Conservation (phyloP, 148 eudicot species). For the Fallopia convolvulus region DNA sequence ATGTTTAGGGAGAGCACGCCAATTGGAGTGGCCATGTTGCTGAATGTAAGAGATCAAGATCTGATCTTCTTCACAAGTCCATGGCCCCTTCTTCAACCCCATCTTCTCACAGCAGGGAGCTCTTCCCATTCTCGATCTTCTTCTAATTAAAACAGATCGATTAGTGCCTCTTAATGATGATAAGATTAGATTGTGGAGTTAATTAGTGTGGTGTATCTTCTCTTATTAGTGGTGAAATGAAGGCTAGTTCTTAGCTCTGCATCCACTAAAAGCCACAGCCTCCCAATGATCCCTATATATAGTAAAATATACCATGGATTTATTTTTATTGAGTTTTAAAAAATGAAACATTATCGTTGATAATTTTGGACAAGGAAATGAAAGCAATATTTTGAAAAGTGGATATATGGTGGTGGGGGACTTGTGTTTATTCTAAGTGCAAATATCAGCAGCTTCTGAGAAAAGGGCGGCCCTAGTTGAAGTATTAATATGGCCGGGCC, state of each 20-base stretch:
- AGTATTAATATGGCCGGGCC: background rate
- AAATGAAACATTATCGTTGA: background rate
- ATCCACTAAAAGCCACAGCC: background rate
- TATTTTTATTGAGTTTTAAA: background rate
- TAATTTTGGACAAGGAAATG: background rate
- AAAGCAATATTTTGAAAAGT: background rate
- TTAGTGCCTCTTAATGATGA: background rate
- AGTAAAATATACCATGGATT: background rate
- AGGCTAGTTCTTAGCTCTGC: too few relatives aligned
- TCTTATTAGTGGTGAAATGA: too few relatives aligned
- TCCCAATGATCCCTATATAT: background rate
- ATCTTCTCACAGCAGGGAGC: constrained; percentile 68
- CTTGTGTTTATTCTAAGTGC: background rate
- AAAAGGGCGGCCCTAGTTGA: background rate
- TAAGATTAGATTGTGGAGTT: background rate
- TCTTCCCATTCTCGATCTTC: constrained; percentile 37
- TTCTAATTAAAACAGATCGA: background rate
- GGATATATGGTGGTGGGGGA: constrained; percentile 3
- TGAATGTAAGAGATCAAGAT: constrained; percentile 36
- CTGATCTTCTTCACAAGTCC: constrained; percentile 59
- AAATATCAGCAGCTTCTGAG: background rate
- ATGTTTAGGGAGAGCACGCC: constrained; percentile 61
- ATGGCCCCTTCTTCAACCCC: constrained; percentile 61
- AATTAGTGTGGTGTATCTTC: background rate
- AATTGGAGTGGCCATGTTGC: constrained; percentile 53